Conservation (phyloP, 768 basidiomycete genomes). For the Suillus discolor region DNA sequence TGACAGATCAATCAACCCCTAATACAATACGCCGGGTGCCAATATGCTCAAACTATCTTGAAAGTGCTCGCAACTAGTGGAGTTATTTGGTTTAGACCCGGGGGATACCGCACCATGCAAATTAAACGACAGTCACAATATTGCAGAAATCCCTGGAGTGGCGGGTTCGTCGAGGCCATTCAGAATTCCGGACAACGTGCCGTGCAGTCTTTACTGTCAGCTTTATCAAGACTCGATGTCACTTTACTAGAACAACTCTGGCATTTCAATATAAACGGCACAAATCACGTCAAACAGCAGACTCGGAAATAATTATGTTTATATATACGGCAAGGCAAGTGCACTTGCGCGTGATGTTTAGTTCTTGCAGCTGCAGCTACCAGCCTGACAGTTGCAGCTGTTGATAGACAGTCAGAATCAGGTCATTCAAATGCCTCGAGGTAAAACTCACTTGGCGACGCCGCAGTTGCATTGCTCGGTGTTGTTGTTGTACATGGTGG, state of each 20-base stretch:
- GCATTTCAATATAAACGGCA: background rate
- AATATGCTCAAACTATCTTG: no score
- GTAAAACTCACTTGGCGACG: constrained; percentile 6
- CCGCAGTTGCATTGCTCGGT: constrained; percentile 5
- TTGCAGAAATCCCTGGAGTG: background rate
- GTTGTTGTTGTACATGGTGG: constrained; percentile 3
- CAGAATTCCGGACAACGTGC: background rate
- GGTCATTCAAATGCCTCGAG: background rate
- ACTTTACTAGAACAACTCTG: background rate
- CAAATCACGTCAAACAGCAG: background rate
- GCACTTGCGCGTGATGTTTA: background rate
- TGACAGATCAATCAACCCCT: no score
- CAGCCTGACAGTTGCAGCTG: constrained; percentile 12
- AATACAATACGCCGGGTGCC: no score
- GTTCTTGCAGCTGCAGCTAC: constrained; percentile 11
- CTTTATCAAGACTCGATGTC: background rate
- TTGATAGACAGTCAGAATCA: background rate
- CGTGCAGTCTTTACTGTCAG: background rate
- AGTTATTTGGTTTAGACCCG: no score
- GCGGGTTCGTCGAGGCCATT: background rate
- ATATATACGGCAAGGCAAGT: background rate
- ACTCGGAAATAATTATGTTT: background rate
- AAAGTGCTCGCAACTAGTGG: no score
- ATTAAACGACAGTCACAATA: background rate
- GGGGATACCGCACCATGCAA: no score